Base-by-base conservation (phyloP, 148 eudicot genomes). In the Fagopyrum esculentum region DNA sequence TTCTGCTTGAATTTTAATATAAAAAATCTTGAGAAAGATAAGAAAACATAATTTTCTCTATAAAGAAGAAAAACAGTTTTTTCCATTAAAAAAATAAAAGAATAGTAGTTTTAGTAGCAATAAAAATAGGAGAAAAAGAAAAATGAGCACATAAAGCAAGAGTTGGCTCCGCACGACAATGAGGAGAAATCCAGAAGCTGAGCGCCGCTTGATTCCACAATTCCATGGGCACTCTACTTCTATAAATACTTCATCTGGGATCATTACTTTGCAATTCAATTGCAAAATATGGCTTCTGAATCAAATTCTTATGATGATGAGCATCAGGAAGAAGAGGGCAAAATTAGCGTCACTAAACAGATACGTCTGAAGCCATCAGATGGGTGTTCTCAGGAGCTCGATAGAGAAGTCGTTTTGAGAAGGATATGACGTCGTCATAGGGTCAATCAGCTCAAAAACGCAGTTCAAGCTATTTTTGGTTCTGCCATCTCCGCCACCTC, bases 381-480 rank as follows among this genome's bases (percentile, higher is more conserved):
- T 6, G 45, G 35, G 26, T 19, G 63, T 6, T 19, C 26, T 19
- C 63, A 57, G 63, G 63, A 66, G 71, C 71, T 66, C 17, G 71
- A 40, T 15, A 45, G 19, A 66, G 71, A 40, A 1, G 47, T 1
- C 3, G 19, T 66, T 40, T 66, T 66, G 47, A 66, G 71, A 46
- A 66, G 17, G 47, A 66, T 66, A 40, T 47, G 71, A 66, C 71
- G 46, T 66, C 71, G 71, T 66, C 71, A 66, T 22, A 66, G 71
- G 71, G 22, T 7, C 47, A 66, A 66, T 12, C 13, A 66, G 47
- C 71, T 66, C 11, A 40, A 40, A 66, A 66, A 66, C 71, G 46
- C 71, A 40, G 71, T 66, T 15, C 71, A 66, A 13, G 71, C 9
- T 43, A 19, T 66, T 12, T 66, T 66, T 3, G 9, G 13, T 59